Conservation (phyloP, 192 early-diverging fungal species). For the Podila clonocystis region DNA sequence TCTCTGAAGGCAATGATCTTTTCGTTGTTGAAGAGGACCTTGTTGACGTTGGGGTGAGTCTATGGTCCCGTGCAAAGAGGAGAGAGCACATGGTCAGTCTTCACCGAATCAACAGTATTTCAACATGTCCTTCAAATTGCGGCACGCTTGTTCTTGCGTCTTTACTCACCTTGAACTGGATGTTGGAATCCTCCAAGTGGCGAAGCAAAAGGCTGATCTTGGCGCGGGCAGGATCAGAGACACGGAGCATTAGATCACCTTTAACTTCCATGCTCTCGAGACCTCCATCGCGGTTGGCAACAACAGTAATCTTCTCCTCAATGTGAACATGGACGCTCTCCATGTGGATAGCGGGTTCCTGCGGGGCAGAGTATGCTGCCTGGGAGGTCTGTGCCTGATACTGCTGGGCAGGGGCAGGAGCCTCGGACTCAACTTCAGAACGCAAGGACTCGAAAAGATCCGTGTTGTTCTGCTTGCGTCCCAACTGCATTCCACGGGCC, state of each 20-base stretch:
- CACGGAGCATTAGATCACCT: conserved; percentile 86
- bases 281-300: conserved; percentile 91
- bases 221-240: conserved; percentile 72
- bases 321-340: conserved; percentile 87
- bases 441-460: conserved; percentile 86
- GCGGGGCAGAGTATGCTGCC: conserved; percentile 30
- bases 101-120: too few relatives aligned
- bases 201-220: conserved; percentile 73
- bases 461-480: conserved; percentile 84
- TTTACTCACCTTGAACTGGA: conserved; percentile 84
- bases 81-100: background rate
- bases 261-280: conserved; percentile 94
- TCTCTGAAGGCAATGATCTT: conserved; percentile 85
- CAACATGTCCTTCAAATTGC: too few relatives aligned
- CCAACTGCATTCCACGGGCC: conserved; percentile 95
- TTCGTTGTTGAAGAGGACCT: conserved; percentile 78
- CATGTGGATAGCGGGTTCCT: conserved; percentile 54
- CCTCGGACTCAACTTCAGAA: conserved; percentile 72
- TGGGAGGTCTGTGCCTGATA: conserved; percentile 23
- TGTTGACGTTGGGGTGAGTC: conserved; percentile 99
- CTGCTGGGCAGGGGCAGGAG: conserved; percentile 15
- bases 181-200: conserved; percentile 65
- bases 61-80: conserved; percentile 13
- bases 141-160: background rate
- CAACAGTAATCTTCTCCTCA: conserved; percentile 87